Evolutionary conservation across 164 flowering plant genomes (phyloP), one percentile per base, ranked within the genome.

Genomic region (Tetrastigma voinierianum): DNA sequence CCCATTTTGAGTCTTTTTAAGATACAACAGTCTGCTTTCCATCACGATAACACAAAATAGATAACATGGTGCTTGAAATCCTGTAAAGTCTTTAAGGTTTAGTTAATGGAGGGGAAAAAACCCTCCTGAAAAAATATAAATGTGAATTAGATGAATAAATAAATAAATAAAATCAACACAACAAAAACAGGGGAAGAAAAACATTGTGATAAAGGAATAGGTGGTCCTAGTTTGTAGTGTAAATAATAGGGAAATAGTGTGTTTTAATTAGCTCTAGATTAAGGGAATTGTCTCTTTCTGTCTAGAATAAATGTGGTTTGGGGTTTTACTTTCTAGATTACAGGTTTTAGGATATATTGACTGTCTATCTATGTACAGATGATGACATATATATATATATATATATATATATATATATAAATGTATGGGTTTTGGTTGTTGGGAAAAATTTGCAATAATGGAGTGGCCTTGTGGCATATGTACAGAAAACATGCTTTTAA

Each of bases 1-100:
- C 9, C 86, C 90, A 7, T 82, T 86, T 55, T 82, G 53, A 70
- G 44, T 16, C 15, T 18, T 51, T 16, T 51, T 16, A 32, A 32
- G 40, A 32, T 32, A 32, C 40, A 32, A 32, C 40, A 32, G 40
- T 32, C 40, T 32, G 40, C 40, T 32, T 55, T n/a, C 21, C 3
- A n/a, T 53, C 58, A 5, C 5, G 13, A 55, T 18, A 51, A 19
- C 17, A 55, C 17, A 55, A 55, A 53, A 19, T 10, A 55, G 21
- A 55, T 10, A 55, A 55, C 57, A 55, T n/a, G 21, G 58, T 55
- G 40, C 40, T 32, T 32, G 40, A 32, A 32, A 32, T 32, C 40
- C 40, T 32, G 40, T 32, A 32, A 32, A 32, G 40, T 32, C 40
- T 7, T 32, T 32, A 3, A 32, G 40, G 40, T 32, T 32, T 32